Percentiles rank a stretch among this genome's conserved stretches.
phyloP scores from a whole-genome alignment of 169 alveolate species.

The Plasmodium reichenowi region DNA sequence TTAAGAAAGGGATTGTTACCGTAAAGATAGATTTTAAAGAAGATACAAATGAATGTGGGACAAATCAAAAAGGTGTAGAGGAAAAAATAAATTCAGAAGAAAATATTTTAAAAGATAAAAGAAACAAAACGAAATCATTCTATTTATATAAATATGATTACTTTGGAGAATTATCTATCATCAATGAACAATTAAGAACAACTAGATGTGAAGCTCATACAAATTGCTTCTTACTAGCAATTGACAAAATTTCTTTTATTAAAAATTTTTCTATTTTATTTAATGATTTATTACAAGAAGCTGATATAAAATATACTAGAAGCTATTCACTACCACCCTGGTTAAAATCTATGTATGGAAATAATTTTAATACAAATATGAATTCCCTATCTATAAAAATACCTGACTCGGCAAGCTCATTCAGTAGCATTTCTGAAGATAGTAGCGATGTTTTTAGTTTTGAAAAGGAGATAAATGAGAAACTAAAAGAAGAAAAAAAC shows the following conservation, averaged over 20 bases:
- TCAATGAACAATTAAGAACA: conserved; percentile 73
- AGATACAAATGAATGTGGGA: not conserved
- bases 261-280: conserved; percentile 38
- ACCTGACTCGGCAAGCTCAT: conserved; percentile 39
- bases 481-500: conserved; percentile 35
- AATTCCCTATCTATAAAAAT: conserved; percentile 34
- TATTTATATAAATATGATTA: conserved; percentile 71
- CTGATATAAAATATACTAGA: conserved; percentile 56
- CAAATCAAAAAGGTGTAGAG: not conserved
- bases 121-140: conserved; percentile 6
- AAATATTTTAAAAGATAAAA: not conserved
- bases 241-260: conserved; percentile 51
- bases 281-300: conserved; percentile 73
- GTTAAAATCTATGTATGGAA: conserved; percentile 67
- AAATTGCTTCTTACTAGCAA: conserved; percentile 73
- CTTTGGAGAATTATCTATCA: conserved; percentile 71
- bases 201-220: conserved; percentile 76
- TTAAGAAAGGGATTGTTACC: conserved; percentile 68
- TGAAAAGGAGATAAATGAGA: conserved; percentile 55
- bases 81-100: not conserved
- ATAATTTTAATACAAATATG: conserved; percentile 10
- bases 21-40: conserved; percentile 42
- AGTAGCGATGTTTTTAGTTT: conserved; percentile 62
- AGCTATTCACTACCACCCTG: conserved; percentile 69
- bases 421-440: conserved; percentile 51